These are phyloP conservation scores for Talaromyces atroroseus DNA, from an alignment of 2,329 filamentous ascomycete genomes.

Conservation along the genomic window DNA sequence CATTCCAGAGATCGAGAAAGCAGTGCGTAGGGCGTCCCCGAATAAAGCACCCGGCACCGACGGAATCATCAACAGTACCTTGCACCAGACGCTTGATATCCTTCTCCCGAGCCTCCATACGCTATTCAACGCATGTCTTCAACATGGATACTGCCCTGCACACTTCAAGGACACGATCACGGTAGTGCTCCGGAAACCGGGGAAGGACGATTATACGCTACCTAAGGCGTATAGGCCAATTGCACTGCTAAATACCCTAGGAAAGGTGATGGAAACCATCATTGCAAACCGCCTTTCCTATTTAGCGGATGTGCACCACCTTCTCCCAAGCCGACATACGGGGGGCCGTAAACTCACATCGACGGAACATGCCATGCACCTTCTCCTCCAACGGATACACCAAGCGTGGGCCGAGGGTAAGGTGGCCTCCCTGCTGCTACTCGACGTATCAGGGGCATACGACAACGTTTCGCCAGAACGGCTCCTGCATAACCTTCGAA, in stretches of 20 bases:
- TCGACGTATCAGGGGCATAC: conserved; percentile 8
- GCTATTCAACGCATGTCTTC: conserved; percentile 12
- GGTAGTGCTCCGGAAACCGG: conserved; percentile 17
- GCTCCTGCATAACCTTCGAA: background rate
- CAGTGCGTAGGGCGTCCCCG: background rate
- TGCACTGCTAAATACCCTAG: background rate
- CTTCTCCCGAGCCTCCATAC: conserved; percentile 20
- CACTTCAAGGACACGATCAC: conserved; percentile 17
- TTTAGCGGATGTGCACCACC: conserved; percentile 12
- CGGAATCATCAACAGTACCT: background rate
- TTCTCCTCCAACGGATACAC: conserved; percentile 13
- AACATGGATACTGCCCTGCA: conserved; percentile 15
- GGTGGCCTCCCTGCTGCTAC: conserved; percentile 13
- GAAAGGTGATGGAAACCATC: background rate
- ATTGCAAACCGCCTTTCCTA: conserved; percentile 15
- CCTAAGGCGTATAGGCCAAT: background rate
- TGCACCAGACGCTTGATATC: conserved; percentile 15
- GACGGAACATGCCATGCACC: conserved; percentile 14
- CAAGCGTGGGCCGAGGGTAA: background rate
- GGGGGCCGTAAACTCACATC: conserved; percentile 7
- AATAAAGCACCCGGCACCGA: background rate
- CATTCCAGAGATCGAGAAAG: background rate
- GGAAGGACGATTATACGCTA: conserved; percentile 12
- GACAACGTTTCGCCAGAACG: background rate
- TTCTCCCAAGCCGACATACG: conserved; percentile 14